Conservation (phyloP, 2,329 filamentous ascomycete genomes). For the Arachnomyces sp. region DNA sequence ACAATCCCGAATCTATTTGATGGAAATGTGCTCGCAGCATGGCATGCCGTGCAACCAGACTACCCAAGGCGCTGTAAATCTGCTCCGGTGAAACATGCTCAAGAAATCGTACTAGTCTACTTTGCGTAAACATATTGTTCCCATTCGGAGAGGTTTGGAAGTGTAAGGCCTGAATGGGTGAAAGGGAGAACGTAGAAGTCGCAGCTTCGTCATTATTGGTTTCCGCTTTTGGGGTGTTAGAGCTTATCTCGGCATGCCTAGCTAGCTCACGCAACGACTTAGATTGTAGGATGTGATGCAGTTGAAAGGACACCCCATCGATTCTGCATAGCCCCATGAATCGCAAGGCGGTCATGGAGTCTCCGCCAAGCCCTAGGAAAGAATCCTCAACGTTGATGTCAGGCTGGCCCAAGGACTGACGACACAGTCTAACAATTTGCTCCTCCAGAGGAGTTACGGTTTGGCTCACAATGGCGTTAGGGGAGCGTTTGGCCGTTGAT, state of each 20-base stretch:
- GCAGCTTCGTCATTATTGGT: constrained; percentile 7
- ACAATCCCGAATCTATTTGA: constrained; percentile 11
- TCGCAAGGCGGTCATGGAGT: constrained; percentile 22
- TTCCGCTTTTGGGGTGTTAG: constrained; percentile 14
- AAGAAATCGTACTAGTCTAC: constrained; percentile 12
- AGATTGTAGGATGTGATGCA: constrained; percentile 13
- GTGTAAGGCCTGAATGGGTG: constrained; percentile 18
- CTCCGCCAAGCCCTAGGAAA: constrained; percentile 22
- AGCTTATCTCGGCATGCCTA: neutral
- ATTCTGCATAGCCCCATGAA: constrained; percentile 14
- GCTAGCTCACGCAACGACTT: constrained; percentile 11
- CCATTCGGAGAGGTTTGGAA: constrained; percentile 13
- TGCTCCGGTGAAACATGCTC: constrained; percentile 2
- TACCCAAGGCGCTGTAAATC: constrained; percentile 8
- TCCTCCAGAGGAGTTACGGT: too few species aligned
- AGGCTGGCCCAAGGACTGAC: too few species aligned
- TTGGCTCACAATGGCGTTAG: too few species aligned
- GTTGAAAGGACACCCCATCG: constrained; percentile 11
- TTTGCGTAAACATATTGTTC: constrained; percentile 16
- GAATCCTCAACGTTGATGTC: constrained; percentile 15
- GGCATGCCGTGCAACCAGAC: constrained; percentile 14
- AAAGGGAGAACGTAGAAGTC: constrained; percentile 11
- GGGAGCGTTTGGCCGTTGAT: too few species aligned
- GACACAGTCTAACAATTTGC: too few species aligned
- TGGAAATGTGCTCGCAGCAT: constrained; percentile 19